These are phyloP conservation scores for Arthroderma sp. DNA, from an alignment of 2,329 filamentous ascomycete genomes.

Conservation along the genomic window DNA sequence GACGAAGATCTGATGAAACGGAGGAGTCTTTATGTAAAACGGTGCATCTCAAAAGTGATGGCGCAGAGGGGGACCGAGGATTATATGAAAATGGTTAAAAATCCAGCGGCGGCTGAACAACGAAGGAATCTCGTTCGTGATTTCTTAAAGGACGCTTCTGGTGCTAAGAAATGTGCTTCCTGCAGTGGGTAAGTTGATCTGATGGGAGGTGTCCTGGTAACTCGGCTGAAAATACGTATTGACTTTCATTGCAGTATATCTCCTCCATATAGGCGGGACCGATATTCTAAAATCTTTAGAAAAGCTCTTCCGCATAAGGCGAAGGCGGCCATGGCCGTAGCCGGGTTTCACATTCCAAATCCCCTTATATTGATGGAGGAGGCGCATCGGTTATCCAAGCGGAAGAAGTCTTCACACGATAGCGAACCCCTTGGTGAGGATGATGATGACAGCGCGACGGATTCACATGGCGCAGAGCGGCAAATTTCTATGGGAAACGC, in stretches of 20 bases:
- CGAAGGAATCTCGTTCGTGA: constrained; percentile 65
- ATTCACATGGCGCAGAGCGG: constrained; percentile 44
- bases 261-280: constrained; percentile 75
- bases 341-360: constrained; percentile 54
- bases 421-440: constrained; percentile 16
- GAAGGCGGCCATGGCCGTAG: constrained; percentile 60
- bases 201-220: not conserved
- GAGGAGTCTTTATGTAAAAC: constrained; percentile 57
- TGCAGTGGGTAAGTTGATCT: constrained; percentile 39
- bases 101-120: constrained; percentile 67
- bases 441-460: constrained; percentile 45
- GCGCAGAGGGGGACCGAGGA: constrained; percentile 30
- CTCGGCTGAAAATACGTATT: not conserved
- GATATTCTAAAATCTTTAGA: constrained; percentile 86
- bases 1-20: constrained; percentile 40
- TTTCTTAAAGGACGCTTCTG: constrained; percentile 62
- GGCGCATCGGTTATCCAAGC: constrained; percentile 27
- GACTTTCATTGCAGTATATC: constrained; percentile 46
- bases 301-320: constrained; percentile 64
- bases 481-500: constrained; percentile 42
- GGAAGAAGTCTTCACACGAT: constrained; percentile 9
- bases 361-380: constrained; percentile 49
- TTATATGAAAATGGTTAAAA: constrained; percentile 48
- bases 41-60: constrained; percentile 51
- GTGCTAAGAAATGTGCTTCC: constrained; percentile 54